Percentiles rank a stretch among this genome's conserved stretches.
Conservation (phyloP, 306 rosid species). For the Betula pendula region DNA sequence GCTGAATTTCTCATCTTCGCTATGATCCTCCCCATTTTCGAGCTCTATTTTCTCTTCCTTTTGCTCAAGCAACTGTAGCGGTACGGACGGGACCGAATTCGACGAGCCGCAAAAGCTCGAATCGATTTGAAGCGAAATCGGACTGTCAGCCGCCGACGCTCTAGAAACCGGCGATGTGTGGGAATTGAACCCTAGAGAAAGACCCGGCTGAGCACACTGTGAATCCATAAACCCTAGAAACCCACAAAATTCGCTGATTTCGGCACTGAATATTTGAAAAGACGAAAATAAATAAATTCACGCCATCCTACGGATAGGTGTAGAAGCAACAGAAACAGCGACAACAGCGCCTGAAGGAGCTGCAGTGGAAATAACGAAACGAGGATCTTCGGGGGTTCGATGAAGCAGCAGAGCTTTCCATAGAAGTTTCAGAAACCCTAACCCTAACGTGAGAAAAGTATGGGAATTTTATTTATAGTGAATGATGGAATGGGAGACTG, state of each 20-base stretch:
- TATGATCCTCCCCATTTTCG: slow-evolving; percentile 37
- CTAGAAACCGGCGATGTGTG: slow-evolving; percentile 34
- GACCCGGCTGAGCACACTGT: slow-evolving; percentile 49
- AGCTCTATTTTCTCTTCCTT: slow-evolving; percentile 36
- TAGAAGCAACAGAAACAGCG: slow-evolving; percentile 70
- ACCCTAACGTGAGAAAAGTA: neutral
- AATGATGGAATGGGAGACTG: neutral
- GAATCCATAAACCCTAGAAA: slow-evolving; percentile 40
- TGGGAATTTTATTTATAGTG: neutral
- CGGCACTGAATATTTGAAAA: neutral
- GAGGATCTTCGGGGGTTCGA: slow-evolving; percentile 27
- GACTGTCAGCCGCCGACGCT: slow-evolving; percentile 26
- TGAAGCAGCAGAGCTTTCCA: slow-evolving; percentile 48
- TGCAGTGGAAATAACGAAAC: slow-evolving; percentile 45
- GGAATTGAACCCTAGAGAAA: slow-evolving; percentile 55
- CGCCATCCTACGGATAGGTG: slow-evolving; percentile 31
- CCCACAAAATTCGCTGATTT: neutral
- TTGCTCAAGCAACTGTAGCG: slow-evolving; percentile 37
- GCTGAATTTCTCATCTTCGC: slow-evolving; percentile 54
- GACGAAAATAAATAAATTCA: neutral
- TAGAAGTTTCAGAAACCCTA: slow-evolving; percentile 9
- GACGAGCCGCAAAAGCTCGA: slow-evolving; percentile 32
- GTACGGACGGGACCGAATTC: slow-evolving; percentile 23
- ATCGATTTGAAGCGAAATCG: slow-evolving; percentile 32
- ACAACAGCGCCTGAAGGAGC: slow-evolving; percentile 49